Evolutionary conservation across 176 grass and related monocot genomes (phyloP), one percentile per base, ranked within the genome.

Genomic region (Pontederia crassipes): DNA sequence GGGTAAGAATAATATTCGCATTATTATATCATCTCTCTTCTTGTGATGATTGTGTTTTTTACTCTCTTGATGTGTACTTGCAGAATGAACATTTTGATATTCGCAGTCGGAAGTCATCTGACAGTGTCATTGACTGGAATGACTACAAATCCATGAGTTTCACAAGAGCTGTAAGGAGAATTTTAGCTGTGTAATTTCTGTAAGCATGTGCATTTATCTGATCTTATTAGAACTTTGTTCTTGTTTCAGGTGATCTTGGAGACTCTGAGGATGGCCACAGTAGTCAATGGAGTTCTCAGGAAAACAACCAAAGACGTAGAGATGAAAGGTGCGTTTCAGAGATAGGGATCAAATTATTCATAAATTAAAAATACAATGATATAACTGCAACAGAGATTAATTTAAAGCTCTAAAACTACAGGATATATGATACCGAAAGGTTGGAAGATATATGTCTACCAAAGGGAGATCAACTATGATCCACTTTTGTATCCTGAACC

Each of bases 371-470:
- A 14, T 68, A 17, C 20, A 47, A 1, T 24, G 59, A 28, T 6
- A 13, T 24, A 68, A 61, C 16, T 17, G 18, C 58, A 46, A 28
- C 67, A 57, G 48, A 76, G 68, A 76, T 18, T 48, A 9, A 63
- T 20, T 0, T 49, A 11, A 10, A 48, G 45, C 10, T 46, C n/a
- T 16, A 28, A 10, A 8, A 48, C 72, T 76, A 56, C 64, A 97
- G 93, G 93, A 20, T 86, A 88, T 78, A 50, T 85, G 48, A 88
- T 98, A 62, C 93, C 93, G 47, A 83, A 96, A 74, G 84, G 67
- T 13, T 98, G 93, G 93, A 91, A 81, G 74, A 92, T 98, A 58
- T 98, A 92, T 88, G 87, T 98, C 4, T 91, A 88, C 84, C 91
- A 84, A 52, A 80, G 87, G 59, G 93, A 98, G 78, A 98, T 98